Conservation (phyloP, 257 asterid genomes). For the Voacanga thouarsii region DNA sequence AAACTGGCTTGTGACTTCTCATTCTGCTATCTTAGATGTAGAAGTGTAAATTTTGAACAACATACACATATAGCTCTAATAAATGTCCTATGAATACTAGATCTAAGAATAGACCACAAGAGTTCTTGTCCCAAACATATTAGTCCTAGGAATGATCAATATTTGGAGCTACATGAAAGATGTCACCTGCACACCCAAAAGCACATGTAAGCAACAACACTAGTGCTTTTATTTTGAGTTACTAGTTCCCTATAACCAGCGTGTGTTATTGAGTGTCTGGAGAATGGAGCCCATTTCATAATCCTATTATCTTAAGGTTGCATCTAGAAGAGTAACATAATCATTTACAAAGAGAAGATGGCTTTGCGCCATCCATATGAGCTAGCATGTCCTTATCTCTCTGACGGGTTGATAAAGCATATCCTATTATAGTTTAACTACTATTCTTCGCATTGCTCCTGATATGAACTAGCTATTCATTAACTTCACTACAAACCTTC, state of each 20-base stretch:
- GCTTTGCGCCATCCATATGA: slow-evolving; percentile 73
- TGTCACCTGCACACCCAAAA: slow-evolving; percentile 37
- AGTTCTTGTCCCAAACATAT: neutral
- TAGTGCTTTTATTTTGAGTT: neutral
- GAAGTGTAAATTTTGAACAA: neutral
- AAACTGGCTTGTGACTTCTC: neutral
- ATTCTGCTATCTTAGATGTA: neutral
- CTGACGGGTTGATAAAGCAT: slow-evolving; percentile 84
- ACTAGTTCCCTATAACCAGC: neutral
- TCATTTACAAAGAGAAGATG: slow-evolving; percentile 87
- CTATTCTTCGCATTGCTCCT: slow-evolving; percentile 77
- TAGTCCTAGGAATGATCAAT: slow-evolving; percentile 54
- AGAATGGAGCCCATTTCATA: slow-evolving; percentile 72
- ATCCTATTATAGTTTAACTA: slow-evolving; percentile 79
- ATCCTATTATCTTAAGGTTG: slow-evolving; percentile 81
- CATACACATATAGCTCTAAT: neutral
- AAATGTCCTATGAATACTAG: neutral
- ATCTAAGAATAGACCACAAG: neutral
- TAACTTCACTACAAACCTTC: slow-evolving; percentile 71
- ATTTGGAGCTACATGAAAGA: slow-evolving; percentile 59
- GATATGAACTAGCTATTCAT: no score
- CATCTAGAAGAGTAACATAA: slow-evolving; percentile 87
- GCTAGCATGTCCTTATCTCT: slow-evolving; percentile 92
- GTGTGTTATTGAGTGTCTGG: slow-evolving; percentile 48
- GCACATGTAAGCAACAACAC: neutral